Evolutionary conservation across 2,329 filamentous ascomycete genomes (phyloP).

Genomic region (Alternaria burnsii): DNA sequence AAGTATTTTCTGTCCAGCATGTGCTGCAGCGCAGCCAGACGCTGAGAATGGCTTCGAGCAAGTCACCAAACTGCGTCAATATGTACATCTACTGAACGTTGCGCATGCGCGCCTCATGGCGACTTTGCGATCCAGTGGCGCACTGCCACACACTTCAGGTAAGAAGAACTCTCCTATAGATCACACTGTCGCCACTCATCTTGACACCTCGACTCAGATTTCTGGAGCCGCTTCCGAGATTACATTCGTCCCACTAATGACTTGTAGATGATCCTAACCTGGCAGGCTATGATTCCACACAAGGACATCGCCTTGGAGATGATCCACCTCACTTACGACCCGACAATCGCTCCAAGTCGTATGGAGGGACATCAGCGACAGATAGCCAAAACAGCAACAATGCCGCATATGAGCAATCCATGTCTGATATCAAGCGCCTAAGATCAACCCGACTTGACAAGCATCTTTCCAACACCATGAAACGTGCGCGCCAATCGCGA

Average conservation of each 20-base stretch:
- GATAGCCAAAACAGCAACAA: conserved; percentile 66
- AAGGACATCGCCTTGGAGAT: conserved; percentile 66
- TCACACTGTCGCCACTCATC: conserved; percentile 38
- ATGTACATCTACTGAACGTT: conserved; percentile 90
- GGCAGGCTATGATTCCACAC: conserved; percentile 71
- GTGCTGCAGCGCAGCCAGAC: conserved; percentile 67
- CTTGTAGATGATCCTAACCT: conserved; percentile 72
- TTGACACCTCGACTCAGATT: conserved; percentile 43
- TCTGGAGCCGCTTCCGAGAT: conserved; percentile 40
- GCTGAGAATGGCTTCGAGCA: conserved; percentile 71
- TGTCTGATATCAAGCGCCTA: conserved; percentile 91
- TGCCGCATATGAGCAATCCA: conserved; percentile 86
- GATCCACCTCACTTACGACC: conserved; percentile 66
- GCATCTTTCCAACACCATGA: conserved; percentile 90
- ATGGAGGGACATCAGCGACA: conserved; percentile 66
- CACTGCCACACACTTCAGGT: conserved; percentile 76
- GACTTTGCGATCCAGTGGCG: conserved; percentile 83
- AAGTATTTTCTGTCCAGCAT: conserved; percentile 75
- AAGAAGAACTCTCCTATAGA: conserved; percentile 41
- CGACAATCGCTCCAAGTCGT: conserved; percentile 77
- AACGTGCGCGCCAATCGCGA: conserved; percentile 86
- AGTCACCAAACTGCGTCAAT: conserved; percentile 89
- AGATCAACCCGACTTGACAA: conserved; percentile 94
- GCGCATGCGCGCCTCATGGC: conserved; percentile 88
- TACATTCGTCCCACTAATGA: conserved; percentile 43